Percentiles rank a stretch among this genome's conserved stretches.
phyloP scores from a whole-genome alignment of 495 filamentous ascomycete species.

The Penicillium salamii region DNA sequence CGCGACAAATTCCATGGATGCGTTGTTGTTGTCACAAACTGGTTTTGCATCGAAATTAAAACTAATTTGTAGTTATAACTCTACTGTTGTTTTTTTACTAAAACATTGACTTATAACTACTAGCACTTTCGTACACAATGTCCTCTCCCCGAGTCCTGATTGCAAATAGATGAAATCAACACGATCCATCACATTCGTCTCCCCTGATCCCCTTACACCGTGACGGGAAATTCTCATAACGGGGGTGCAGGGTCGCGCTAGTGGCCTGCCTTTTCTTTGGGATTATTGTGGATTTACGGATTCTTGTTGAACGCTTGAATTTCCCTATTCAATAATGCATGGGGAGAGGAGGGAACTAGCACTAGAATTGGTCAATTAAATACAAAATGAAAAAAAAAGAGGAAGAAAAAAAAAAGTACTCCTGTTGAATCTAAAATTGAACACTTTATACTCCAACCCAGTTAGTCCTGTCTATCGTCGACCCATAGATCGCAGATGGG shows the following conservation, averaged over 20 bases:
- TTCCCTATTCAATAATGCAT: too few relatives aligned
- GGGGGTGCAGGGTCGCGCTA: conserved; percentile 31
- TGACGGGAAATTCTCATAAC: conserved; percentile 29
- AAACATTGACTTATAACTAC: too few relatives aligned
- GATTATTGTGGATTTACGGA: conserved; percentile 2
- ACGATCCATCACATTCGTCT: conserved; percentile 3
- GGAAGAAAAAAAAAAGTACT: too few relatives aligned
- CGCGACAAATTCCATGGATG: conserved; percentile 2
- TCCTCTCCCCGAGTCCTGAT: too few relatives aligned
- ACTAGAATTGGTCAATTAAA: too few relatives aligned
- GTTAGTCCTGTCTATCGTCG: conserved; percentile 23
- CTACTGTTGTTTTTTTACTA: too few relatives aligned
- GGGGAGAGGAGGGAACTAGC: too few relatives aligned
- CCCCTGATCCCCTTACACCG: conserved; percentile 25
- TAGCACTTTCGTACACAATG: too few relatives aligned
- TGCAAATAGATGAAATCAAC: too few relatives aligned
- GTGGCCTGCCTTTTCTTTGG: conserved; percentile 24
- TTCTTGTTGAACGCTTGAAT: conserved; percentile 2
- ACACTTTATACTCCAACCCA: background rate
- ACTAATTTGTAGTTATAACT: conserved; percentile 9
- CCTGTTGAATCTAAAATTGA: background rate
- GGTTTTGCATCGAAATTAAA: conserved; percentile 2
- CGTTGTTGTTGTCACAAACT: background rate
- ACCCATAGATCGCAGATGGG: conserved; percentile 31
- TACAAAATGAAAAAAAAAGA: background rate